Evolutionary conservation across 2,329 filamentous ascomycete species (phyloP).

Genomic region (Aspergillus bombycis): DNA sequence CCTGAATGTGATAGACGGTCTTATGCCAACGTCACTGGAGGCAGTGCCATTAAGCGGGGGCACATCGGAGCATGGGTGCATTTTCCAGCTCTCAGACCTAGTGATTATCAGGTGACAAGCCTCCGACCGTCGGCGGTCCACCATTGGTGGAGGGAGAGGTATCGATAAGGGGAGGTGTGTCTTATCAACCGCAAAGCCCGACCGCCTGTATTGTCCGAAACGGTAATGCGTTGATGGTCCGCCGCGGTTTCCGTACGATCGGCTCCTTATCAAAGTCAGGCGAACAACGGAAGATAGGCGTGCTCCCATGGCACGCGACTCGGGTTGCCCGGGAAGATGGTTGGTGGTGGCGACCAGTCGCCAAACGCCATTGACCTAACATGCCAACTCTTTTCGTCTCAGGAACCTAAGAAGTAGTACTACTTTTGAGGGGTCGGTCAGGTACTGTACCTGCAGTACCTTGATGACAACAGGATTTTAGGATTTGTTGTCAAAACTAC

Average conservation of each 20-base stretch:
- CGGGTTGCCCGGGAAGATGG: slow-evolving; percentile 1
- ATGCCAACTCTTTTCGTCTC: background rate
- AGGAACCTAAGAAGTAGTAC: background rate
- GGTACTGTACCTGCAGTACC: slow-evolving; percentile 4
- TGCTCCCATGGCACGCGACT: slow-evolving; percentile 12
- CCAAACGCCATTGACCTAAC: background rate
- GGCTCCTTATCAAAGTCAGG: slow-evolving; percentile 8
- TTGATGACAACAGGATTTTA: background rate
- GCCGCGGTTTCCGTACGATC: background rate
- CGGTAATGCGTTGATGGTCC: background rate
- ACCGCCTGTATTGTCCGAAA: background rate
- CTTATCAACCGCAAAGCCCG: slow-evolving; percentile 6
- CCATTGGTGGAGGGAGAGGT: slow-evolving; percentile 11
- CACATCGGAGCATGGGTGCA: slow-evolving; percentile 10
- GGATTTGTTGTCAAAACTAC: background rate
- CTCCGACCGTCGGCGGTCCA: background rate
- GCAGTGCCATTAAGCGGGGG: slow-evolving; percentile 19
- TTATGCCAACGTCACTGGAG: slow-evolving; percentile 17
- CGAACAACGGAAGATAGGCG: slow-evolving; percentile 9
- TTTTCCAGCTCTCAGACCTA: slow-evolving; percentile 4
- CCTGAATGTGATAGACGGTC: slow-evolving; percentile 10
- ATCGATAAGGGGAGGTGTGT: slow-evolving; percentile 20
- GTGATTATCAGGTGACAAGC: slow-evolving; percentile 23
- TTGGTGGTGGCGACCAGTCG: slow-evolving; percentile 4
- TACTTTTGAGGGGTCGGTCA: background rate